phyloP scores from a whole-genome alignment of 2,329 filamentous ascomycete genomes.

The Pyricularia pennisetigena region DNA sequence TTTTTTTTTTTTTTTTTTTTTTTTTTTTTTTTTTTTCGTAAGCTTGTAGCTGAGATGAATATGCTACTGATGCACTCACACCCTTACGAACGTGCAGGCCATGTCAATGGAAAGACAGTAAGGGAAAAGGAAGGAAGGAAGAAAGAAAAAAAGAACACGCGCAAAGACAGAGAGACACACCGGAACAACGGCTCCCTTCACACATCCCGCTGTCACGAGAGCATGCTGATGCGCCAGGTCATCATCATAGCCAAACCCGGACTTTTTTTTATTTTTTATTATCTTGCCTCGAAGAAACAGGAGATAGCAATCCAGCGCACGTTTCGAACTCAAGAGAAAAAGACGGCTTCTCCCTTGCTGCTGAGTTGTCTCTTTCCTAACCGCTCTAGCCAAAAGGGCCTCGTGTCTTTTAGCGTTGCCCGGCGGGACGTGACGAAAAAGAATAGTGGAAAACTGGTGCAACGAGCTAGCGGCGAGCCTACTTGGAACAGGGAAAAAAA shows the following conservation, averaged over 20 bases:
- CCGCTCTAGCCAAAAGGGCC: not conserved
- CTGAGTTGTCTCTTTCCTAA: not conserved
- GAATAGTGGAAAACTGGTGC: not conserved
- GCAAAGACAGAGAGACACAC: too few relatives aligned
- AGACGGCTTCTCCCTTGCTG: not conserved
- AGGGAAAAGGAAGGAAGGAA: too few relatives aligned
- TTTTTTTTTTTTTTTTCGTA: too few relatives aligned
- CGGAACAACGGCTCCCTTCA: not conserved
- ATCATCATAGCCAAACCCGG: not conserved
- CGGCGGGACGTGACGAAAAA: not conserved
- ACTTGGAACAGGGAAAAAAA: too few relatives aligned
- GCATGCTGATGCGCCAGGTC: not conserved
- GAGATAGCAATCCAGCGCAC: not conserved
- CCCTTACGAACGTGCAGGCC: not conserved
- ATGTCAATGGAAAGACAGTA: not conserved
- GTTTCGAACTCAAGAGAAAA: not conserved
- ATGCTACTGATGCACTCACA: not conserved
- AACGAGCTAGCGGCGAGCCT: not conserved
- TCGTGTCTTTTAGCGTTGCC: not conserved
- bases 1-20: too few relatives aligned
- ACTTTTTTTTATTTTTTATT: too few relatives aligned
- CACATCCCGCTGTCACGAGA: not conserved
- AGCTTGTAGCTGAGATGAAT: not conserved
- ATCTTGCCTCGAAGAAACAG: not conserved
- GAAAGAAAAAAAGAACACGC: not conserved